Evolutionary conservation across 805 yeast species (phyloP), one percentile per base, ranked within the genome.

Genomic region (Candida yuanshanica): DNA sequence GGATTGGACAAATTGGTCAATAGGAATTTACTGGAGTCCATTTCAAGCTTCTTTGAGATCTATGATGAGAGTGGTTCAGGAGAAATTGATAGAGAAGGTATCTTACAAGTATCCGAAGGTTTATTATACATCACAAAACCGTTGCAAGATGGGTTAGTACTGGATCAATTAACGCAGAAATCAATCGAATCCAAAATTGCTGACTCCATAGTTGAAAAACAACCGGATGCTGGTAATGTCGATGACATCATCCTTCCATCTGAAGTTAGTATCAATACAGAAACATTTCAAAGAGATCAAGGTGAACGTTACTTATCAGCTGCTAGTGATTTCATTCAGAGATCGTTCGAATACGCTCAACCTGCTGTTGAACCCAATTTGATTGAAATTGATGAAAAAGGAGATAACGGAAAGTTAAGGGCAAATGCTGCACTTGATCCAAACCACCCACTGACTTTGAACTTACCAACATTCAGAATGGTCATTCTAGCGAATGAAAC

Each of bases 401-500:
- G 52, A 22, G 58, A 55, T 16, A 35, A 43, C 1, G 51, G 50
- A 13, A 52, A 48, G 31, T 43, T 51, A 33, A 69, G 69, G 21
- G 88, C 87, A 37, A 88, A 89, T 56, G 86, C 79, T 5, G 96
- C 95, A 0, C 65, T 88, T 29, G 86, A 88, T 56, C 96, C 96
- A 4, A 70, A 75, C 24, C 75, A 81, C 24, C 95, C 95, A 1
- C 78, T 82, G 9, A 77, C 66, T 43, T 71, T 90, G 39, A 85
- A 83, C 39, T 66, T 88, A 14, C 87, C 98, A 0, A 89, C 96
- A 0, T 91, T 91, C 65, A 69, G 98, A 47, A 91, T 91, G 99
- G 95, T 93, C 1, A 66, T 93, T 6, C 67, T 91, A 6, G 97
- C 98, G 0, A 96, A 90, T 59, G 98, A 89, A 55, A 85, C 96